Evolutionary conservation across 1,139 yeast species (phyloP).

Genomic region (Zhuliangozyma blackwelliae): DNA sequence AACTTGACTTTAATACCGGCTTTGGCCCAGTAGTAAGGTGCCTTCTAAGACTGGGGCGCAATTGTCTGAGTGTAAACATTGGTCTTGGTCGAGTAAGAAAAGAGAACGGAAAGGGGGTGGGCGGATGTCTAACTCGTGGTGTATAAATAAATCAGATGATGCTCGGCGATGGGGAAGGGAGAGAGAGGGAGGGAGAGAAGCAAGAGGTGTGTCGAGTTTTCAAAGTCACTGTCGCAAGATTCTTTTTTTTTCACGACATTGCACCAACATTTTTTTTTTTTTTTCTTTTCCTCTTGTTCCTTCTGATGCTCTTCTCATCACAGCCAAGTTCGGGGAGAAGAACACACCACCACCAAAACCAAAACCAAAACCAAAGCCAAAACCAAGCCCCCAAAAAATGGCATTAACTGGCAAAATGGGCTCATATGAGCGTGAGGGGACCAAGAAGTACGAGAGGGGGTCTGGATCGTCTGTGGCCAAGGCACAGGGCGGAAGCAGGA

Average conservation of each 20-base stretch:
- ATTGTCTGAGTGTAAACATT: not conserved
- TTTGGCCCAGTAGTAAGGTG: not conserved
- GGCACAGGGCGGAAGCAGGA: slow-evolving; percentile 12
- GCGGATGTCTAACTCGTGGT: not conserved
- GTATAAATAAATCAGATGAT: not conserved
- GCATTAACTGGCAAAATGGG: slow-evolving; percentile 17
- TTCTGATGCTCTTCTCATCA: not conserved
- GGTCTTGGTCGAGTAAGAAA: not conserved
- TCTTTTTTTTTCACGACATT: not conserved
- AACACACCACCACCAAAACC: too few relatives aligned
- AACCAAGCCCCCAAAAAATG: slow-evolving; percentile 5
- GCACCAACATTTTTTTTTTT: not conserved
- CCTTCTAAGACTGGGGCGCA: not conserved
- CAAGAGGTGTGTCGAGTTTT: too few relatives aligned
- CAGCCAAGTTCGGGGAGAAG: not conserved
- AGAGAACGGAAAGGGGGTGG: not conserved
- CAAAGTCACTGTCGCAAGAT: too few relatives aligned
- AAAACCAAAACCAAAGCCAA: too few relatives aligned
- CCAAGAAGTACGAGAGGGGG: slow-evolving; percentile 14
- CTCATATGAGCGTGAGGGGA: slow-evolving; percentile 17
- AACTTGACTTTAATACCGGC: slow-evolving; percentile 15
- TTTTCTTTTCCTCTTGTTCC: slow-evolving; percentile 1
- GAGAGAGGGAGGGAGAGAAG: too few relatives aligned
- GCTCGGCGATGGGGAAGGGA: too few relatives aligned
- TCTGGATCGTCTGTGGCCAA: slow-evolving; percentile 6